phyloP scores from a whole-genome alignment of 2,329 filamentous ascomycete species.

The Rachicladosporium sp. region DNA sequence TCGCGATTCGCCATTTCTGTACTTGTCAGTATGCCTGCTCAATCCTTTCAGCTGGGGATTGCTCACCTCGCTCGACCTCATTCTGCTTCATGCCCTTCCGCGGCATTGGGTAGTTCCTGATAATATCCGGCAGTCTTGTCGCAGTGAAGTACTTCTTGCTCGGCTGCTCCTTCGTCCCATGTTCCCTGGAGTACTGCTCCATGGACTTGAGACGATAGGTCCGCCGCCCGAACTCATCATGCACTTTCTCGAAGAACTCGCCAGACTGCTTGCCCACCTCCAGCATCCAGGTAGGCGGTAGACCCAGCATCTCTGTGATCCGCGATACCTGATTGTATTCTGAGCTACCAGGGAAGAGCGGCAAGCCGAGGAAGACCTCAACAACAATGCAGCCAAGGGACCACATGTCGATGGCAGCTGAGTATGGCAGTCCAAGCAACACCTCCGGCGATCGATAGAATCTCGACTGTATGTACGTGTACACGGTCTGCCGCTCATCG shows the following conservation, averaged over 20 bases:
- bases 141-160: conserved; percentile 99
- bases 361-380: conserved; percentile 87
- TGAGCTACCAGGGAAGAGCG: conserved; percentile 89
- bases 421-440: conserved; percentile 87
- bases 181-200: conserved; percentile 94
- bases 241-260: conserved; percentile 89
- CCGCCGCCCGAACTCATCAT: conserved; percentile 84
- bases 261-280: conserved; percentile 97
- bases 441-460: conserved; percentile 98
- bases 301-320: conserved; percentile 95
- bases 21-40: background rate
- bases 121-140: conserved; percentile 88
- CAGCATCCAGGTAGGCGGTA: conserved; percentile 97
- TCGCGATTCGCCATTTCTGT: conserved; percentile 96
- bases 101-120: conserved; percentile 95
- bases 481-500: conserved; percentile 95
- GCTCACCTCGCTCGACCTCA: conserved; percentile 85
- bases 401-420: conserved; percentile 99
- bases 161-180: conserved; percentile 92
- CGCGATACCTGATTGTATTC: conserved; percentile 97
- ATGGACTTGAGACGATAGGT: conserved; percentile 90
- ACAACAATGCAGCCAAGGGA: conserved; percentile 97
- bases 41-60: background rate
- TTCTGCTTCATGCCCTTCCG: conserved; percentile 98
- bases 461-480: conserved; percentile 96